A percentile compares a stretch with the other conserved stretches of the same genome.
These are phyloP conservation scores for Quercus tomentella DNA, from an alignment of 331 rosid species.

Conservation along the genomic window DNA sequence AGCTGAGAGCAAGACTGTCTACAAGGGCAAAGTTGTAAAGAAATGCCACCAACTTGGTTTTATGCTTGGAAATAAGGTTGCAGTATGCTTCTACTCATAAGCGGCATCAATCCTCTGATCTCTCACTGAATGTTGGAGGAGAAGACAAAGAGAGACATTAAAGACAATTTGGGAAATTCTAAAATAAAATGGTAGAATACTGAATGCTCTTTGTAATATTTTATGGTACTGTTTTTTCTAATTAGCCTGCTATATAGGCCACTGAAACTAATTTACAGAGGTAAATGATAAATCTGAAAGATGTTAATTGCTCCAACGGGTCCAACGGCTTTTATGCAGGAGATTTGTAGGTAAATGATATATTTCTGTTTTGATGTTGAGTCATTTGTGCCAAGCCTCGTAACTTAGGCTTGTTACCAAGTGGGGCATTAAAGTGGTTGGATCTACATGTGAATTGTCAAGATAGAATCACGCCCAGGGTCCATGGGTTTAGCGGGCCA, in stretches of 20 bases:
- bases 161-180: not conserved
- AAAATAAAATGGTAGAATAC: not conserved
- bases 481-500: too few species aligned
- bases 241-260: not conserved
- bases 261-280: not conserved
- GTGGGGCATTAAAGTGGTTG: too few species aligned
- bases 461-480: too few species aligned
- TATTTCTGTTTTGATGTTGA: too few species aligned
- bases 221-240: not conserved
- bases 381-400: too few species aligned
- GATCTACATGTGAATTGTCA: too few species aligned
- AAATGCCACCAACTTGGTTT: constrained; percentile 8
- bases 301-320: not conserved
- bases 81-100: not conserved
- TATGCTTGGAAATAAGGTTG: not conserved
- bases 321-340: too few species aligned
- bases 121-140: not conserved
- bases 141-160: not conserved
- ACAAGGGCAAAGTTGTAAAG: constrained; percentile 34
- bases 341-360: too few species aligned
- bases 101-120: not conserved
- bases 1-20: constrained; percentile 38
- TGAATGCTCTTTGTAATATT: not conserved
- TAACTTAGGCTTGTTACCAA: too few species aligned
- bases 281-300: not conserved